These are phyloP conservation scores for Linnemannia elongata DNA, from an alignment of 192 early-diverging fungal genomes.

Conservation along the genomic window DNA sequence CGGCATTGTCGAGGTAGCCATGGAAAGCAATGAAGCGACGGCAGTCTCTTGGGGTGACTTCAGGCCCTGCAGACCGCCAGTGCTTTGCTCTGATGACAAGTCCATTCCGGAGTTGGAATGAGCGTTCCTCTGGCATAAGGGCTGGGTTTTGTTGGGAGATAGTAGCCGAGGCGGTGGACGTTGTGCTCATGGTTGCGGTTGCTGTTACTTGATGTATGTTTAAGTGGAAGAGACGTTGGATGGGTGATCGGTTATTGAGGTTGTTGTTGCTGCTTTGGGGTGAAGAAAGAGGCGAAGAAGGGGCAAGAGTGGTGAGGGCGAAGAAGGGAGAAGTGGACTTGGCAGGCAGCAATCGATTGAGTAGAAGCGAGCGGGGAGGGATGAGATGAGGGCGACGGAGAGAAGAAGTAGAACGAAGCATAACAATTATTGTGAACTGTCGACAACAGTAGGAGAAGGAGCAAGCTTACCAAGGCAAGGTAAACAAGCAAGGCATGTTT, in stretches of 20 bases:
- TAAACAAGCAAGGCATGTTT: not conserved
- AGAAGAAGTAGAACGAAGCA: not conserved
- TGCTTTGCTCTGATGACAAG: slow-evolving; percentile 20
- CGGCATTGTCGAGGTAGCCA: slow-evolving; percentile 26
- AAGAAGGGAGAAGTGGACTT: not conserved
- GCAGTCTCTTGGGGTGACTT: not conserved
- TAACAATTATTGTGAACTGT: not conserved
- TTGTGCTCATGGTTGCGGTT: not conserved
- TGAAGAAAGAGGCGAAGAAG: not conserved
- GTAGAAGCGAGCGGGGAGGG: not conserved
- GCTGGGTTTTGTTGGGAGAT: not conserved
- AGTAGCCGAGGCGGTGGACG: not conserved
- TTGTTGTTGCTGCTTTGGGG: not conserved
- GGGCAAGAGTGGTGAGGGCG: not conserved
- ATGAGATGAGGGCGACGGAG: not conserved
- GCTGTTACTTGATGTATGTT: not conserved
- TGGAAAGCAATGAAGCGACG: slow-evolving; percentile 35
- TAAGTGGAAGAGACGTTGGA: not conserved
- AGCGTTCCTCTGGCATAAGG: slow-evolving; percentile 17
- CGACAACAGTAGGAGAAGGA: not conserved
- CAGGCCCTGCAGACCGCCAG: slow-evolving; percentile 3
- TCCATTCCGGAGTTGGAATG: slow-evolving; percentile 34
- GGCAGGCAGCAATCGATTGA: not conserved
- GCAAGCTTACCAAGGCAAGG: not conserved
- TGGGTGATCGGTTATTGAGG: not conserved